Conservation (phyloP, 345 rosid species). For the Dipteronia sinensis region DNA sequence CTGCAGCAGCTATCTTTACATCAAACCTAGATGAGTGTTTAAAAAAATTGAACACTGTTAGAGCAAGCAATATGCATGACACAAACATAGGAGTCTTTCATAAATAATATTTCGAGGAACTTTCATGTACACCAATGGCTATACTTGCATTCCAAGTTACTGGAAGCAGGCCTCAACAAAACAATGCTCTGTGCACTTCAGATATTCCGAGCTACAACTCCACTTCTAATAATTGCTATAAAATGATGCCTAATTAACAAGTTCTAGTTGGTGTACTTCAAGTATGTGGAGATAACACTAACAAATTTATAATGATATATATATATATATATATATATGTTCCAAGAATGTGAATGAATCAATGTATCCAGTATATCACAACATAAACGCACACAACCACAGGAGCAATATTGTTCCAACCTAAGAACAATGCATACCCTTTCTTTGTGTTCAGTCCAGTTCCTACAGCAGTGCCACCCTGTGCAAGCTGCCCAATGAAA, state of each 20-base stretch:
- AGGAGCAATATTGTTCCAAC: conserved; percentile 6
- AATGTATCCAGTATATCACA: neutral
- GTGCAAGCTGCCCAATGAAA: conserved; percentile 78
- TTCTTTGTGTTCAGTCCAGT: conserved; percentile 95
- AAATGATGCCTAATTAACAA: neutral
- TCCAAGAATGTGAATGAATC: neutral
- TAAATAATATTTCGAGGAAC: neutral
- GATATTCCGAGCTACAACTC: neutral
- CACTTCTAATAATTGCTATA: neutral
- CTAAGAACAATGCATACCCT: conserved; percentile 58
- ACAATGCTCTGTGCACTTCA: neutral
- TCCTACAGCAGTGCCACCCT: conserved; percentile 99
- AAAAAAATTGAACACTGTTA: conserved; percentile 9
- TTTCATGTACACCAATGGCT: neutral
- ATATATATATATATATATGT: too few species aligned
- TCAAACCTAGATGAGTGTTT: conserved; percentile 67
- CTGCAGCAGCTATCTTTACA: conserved; percentile 86
- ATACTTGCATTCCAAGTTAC: neutral
- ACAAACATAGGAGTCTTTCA: neutral
- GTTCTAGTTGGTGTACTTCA: neutral
- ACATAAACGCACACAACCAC: neutral
- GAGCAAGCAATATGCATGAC: conserved; percentile 1
- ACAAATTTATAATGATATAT: neutral
- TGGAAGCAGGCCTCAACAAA: neutral
- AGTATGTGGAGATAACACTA: neutral